Evolutionary conservation across 225 moss, liverwort and hornwort genomes (phyloP).

Genomic region (Polytrichum commune): DNA sequence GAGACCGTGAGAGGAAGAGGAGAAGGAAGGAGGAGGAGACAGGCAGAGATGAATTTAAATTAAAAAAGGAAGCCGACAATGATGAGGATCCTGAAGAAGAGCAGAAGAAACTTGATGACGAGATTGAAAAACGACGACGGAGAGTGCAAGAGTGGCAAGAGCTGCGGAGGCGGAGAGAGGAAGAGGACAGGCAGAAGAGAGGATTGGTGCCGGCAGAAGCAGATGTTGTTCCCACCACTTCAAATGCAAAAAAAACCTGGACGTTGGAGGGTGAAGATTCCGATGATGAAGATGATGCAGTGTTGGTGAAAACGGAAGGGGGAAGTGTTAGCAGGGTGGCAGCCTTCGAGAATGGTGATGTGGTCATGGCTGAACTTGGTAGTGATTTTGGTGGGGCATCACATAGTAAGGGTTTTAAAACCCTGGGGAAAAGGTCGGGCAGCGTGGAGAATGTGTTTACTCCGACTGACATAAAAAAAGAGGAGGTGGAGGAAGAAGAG

Average conservation of each 20-base stretch:
- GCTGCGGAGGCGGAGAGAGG: slow-evolving; percentile 85
- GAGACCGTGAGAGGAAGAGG: slow-evolving; percentile 79
- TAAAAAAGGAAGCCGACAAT: slow-evolving; percentile 61
- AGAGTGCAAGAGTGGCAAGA: slow-evolving; percentile 99
- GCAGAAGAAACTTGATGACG: slow-evolving; percentile 90
- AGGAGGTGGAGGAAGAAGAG: slow-evolving; percentile 77
- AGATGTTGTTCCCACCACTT: slow-evolving; percentile 41
- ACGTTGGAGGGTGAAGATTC: slow-evolving; percentile 98
- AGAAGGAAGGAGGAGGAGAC: slow-evolving; percentile 77
- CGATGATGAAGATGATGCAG: slow-evolving; percentile 77
- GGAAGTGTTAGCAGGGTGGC: slow-evolving; percentile 43
- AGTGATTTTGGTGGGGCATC: slow-evolving; percentile 35
- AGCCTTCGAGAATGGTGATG: slow-evolving; percentile 85
- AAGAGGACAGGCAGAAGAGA: slow-evolving; percentile 79
- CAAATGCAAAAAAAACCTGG: slow-evolving; percentile 78
- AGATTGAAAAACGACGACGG: slow-evolving; percentile 90
- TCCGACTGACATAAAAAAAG: slow-evolving; percentile 27
- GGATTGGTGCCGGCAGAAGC: slow-evolving; percentile 47
- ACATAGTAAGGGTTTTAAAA: slow-evolving; percentile 32
- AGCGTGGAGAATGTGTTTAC: slow-evolving; percentile 40
- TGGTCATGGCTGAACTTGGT: slow-evolving; percentile 77
- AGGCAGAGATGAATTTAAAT: slow-evolving; percentile 41
- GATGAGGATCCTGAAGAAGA: slow-evolving; percentile 90
- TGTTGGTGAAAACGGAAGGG: slow-evolving; percentile 47
- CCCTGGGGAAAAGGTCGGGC: slow-evolving; percentile 30